phyloP scores from a whole-genome alignment of 2,329 filamentous ascomycete genomes.

The Leptographium radiaticola region DNA sequence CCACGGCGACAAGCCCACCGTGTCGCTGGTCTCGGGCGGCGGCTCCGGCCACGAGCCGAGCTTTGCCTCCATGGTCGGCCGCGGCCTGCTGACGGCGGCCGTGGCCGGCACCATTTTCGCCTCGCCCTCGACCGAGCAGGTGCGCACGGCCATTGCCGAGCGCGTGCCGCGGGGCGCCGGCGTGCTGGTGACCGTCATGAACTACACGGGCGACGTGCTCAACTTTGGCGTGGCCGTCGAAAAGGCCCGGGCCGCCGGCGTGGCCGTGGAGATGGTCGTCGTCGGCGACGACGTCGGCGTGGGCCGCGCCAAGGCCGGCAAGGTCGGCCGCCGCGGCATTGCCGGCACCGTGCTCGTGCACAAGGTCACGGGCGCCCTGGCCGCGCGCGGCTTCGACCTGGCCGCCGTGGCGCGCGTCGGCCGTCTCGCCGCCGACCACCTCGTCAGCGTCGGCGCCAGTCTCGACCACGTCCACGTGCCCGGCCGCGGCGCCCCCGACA shows the following conservation, averaged over 20 bases:
- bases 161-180: slow-evolving; percentile 49
- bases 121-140: slow-evolving; percentile 63
- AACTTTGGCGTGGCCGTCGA: slow-evolving; percentile 93
- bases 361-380: slow-evolving; percentile 77
- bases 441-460: slow-evolving; percentile 76
- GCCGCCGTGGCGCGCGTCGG: slow-evolving; percentile 63
- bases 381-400: slow-evolving; percentile 54
- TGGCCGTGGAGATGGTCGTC: slow-evolving; percentile 76
- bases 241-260: slow-evolving; percentile 70
- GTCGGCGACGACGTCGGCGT: slow-evolving; percentile 90
- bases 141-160: slow-evolving; percentile 60
- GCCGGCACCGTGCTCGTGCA: slow-evolving; percentile 84
- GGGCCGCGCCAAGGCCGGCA: slow-evolving; percentile 68
- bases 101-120: slow-evolving; percentile 80
- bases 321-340: slow-evolving; percentile 82
- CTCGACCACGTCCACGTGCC: slow-evolving; percentile 90
- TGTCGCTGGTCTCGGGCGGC: slow-evolving; percentile 75
- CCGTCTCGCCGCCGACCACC: slow-evolving; percentile 56
- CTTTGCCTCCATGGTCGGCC: slow-evolving; percentile 75
- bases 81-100: slow-evolving; percentile 65
- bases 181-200: slow-evolving; percentile 87
- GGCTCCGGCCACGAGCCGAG: slow-evolving; percentile 85
- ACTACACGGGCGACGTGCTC: slow-evolving; percentile 80
- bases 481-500: slow-evolving; percentile 43
- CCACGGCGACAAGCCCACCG: slow-evolving; percentile 38